Evolutionary conservation across 805 yeast genomes (phyloP), one percentile per base, ranked within the genome.

Genomic region (Candida chilensis): DNA sequence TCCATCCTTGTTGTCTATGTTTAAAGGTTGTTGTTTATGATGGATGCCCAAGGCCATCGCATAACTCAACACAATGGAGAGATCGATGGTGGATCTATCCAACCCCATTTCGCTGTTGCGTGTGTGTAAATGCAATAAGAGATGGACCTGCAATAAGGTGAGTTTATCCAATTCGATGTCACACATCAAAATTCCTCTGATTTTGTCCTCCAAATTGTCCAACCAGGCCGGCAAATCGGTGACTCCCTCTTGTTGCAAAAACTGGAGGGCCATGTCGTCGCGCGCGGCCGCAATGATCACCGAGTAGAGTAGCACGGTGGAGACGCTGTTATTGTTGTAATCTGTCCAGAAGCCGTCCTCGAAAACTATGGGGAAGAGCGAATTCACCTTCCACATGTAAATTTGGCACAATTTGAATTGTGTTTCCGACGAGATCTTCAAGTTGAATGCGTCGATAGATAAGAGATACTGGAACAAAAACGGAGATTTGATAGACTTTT

Each of bases 261-360:
- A 44, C 20, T 36, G 37, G 10, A 37, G 38, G 5, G 65, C 61
- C 10, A 46, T 41, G 1, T 56, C 54, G 32, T 66, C 66, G 13
- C 67, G 43, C 7, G 67, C 56, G 1, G 67, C 60, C 9, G 50
- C 52, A 14, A 66, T 41, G n/a, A 65, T 46, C 21, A 67, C 57
- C 1, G 70, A 64, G 32, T 64, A 66, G 13, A 57, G 35, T 18
- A 65, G 46, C 13, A 63, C 38, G 6, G 63, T 60, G 47, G 71
- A 44, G 50, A 62, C 41, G 46, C 52, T 36, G 45, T 58, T 32
- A 37, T 47, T 32, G 36, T 47, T 41, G 47, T 37, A 62, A 34
- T 39, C 47, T 33, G 42, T 56, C 51, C 55, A 44, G 39, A 67
- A 61, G 27, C 54, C 54, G 15, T 44, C 45, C 41, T 57, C 62